Percentiles rank a stretch among this genome's conserved stretches.
Conservation (phyloP, 2,329 filamentous ascomycete genomes). For the Xylariomycetidae sp. region DNA sequence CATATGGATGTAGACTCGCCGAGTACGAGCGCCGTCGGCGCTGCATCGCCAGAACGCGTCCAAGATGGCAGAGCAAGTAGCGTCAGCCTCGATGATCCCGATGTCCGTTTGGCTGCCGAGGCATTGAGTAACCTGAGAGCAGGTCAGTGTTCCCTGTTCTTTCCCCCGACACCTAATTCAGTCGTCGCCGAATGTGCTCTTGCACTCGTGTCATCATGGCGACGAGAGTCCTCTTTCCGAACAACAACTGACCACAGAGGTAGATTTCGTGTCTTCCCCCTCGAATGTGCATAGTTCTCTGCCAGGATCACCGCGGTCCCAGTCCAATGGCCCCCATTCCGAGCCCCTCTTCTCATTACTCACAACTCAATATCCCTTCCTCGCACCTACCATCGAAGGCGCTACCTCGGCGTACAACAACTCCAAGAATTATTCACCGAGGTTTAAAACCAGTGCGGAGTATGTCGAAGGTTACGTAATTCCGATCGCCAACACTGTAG, state of each 20-base stretch:
- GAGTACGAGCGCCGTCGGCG: constrained; percentile 35
- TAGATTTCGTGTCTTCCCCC: constrained; percentile 65
- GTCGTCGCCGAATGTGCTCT: too few species aligned
- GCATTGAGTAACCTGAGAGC: constrained; percentile 70
- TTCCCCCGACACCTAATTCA: not conserved
- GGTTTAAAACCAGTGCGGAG: constrained; percentile 84
- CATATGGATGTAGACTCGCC: constrained; percentile 45
- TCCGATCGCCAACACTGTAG: constrained; percentile 81
- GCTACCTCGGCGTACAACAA: constrained; percentile 81
- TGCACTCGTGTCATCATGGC: too few species aligned
- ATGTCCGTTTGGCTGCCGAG: constrained; percentile 67
- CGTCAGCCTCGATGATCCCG: constrained; percentile 60
- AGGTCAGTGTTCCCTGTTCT: constrained; percentile 44
- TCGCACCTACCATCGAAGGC: constrained; percentile 79
- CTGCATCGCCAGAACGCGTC: constrained; percentile 42
- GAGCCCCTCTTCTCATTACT: constrained; percentile 84
- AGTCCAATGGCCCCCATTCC: constrained; percentile 44
- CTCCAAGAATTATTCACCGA: constrained; percentile 85
- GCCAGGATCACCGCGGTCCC: constrained; percentile 34
- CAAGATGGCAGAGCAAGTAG: constrained; percentile 42
- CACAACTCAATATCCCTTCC: constrained; percentile 80
- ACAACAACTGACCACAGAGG: constrained; percentile 4
- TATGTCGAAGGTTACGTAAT: constrained; percentile 86
- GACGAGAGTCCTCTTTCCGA: constrained; percentile 10
- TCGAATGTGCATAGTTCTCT: constrained; percentile 39